Evolutionary conservation across 2,329 filamentous ascomycete genomes (phyloP).

Genomic region (Gnomoniopsis smithogilvyi): DNA sequence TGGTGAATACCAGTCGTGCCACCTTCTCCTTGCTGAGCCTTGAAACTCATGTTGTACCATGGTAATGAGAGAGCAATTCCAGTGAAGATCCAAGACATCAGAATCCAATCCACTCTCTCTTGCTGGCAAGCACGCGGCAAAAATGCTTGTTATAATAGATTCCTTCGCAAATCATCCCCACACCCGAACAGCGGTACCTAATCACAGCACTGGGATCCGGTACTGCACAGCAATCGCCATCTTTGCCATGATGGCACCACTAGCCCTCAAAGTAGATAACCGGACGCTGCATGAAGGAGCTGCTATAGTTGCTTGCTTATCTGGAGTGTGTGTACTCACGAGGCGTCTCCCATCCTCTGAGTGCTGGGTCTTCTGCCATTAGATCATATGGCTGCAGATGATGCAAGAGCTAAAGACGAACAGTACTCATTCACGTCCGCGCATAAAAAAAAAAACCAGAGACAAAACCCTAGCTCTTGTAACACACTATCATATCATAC

Average conservation of each 20-base stretch:
- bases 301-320: not conserved
- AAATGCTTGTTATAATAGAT: too few species aligned
- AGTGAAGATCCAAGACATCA: not conserved
- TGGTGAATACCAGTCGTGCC: constrained; percentile 22
- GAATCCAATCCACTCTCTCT: too few species aligned
- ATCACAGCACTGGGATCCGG: not conserved
- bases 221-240: not conserved
- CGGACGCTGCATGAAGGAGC: not conserved
- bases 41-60: not conserved
- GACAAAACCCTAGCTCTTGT: too few species aligned
- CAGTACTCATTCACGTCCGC: too few species aligned
- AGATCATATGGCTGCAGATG: not conserved
- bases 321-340: too few species aligned
- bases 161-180: too few species aligned
- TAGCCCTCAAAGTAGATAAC: not conserved
- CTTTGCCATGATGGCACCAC: not conserved
- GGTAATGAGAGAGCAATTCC: not conserved
- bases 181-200: too few species aligned
- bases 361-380: not conserved
- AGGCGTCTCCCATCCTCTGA: too few species aligned
- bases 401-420: not conserved
- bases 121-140: too few species aligned
- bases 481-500: too few species aligned
- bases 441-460: too few species aligned
- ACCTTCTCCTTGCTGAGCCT: not conserved